These are phyloP conservation scores for Suhomyces chickasaworum DNA, from an alignment of 1,139 yeast genomes.

Conservation along the genomic window DNA sequence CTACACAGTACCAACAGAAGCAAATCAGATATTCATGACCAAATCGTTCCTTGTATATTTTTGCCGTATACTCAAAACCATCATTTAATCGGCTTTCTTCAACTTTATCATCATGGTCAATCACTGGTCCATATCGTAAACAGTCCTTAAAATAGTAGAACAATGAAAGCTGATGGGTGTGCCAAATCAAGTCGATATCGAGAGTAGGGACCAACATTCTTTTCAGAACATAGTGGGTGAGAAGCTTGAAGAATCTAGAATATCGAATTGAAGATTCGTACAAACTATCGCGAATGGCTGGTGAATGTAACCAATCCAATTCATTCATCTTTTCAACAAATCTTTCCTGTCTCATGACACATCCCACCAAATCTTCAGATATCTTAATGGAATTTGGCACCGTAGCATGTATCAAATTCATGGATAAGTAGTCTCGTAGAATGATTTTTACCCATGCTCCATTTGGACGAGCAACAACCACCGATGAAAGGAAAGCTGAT, in stretches of 20 bases:
- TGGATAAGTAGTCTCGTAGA: conserved; percentile 20
- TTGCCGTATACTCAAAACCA: conserved; percentile 25
- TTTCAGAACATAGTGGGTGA: conserved; percentile 16
- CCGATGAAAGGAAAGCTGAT: not conserved
- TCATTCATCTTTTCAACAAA: conserved; percentile 34
- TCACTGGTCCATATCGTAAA: conserved; percentile 14
- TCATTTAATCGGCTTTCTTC: conserved; percentile 24
- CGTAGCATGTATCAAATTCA: conserved; percentile 26
- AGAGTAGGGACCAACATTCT: conserved; percentile 36
- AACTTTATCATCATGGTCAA: conserved; percentile 35
- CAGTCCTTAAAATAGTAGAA: conserved; percentile 27
- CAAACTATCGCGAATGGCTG: conserved; percentile 23
- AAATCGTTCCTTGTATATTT: conserved; percentile 21
- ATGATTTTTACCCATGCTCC: conserved; percentile 6
- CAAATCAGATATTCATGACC: conserved; percentile 30
- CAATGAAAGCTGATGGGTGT: conserved; percentile 38
- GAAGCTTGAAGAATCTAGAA: conserved; percentile 26
- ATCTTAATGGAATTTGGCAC: conserved; percentile 18
- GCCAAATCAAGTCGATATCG: conserved; percentile 45
- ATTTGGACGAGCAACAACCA: not conserved
- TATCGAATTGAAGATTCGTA: conserved; percentile 28
- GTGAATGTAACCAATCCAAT: conserved; percentile 32
- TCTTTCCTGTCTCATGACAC: conserved; percentile 35
- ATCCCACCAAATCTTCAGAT: conserved; percentile 35
- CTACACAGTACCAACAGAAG: conserved; percentile 30